These are phyloP conservation scores for Quercus bicolor DNA, from an alignment of 306 rosid genomes.

Conservation along the genomic window DNA sequence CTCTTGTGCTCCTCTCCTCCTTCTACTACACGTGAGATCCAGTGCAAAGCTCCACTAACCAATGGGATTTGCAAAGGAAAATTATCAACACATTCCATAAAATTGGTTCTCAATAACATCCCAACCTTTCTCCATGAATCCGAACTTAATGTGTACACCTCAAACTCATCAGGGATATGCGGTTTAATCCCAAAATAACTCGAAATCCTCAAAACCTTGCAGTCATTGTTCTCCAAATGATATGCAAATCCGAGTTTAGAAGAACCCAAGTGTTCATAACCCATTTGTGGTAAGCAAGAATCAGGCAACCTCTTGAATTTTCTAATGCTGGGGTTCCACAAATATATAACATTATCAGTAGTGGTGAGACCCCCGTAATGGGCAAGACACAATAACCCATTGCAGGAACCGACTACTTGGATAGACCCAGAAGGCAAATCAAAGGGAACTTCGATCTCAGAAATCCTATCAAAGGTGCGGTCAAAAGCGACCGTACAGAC, in stretches of 20 bases:
- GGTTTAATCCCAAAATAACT: too few species aligned
- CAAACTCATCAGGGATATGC: neutral
- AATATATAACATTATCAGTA: neutral
- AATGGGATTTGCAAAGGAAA: neutral
- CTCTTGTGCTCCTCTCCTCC: neutral
- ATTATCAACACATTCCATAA: neutral
- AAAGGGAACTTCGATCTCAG: too few species aligned
- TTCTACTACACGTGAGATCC: neutral
- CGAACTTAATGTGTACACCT: neutral
- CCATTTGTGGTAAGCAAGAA: neutral
- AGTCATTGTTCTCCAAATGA: neutral
- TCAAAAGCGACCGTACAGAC: too few species aligned
- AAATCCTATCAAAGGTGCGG: too few species aligned
- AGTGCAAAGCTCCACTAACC: neutral
- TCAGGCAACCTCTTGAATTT: neutral
- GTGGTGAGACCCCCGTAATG: too few species aligned
- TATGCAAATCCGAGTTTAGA: neutral
- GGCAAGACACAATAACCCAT: too few species aligned
- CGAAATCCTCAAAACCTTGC: neutral
- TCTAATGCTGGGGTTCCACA: neutral
- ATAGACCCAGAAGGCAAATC: too few species aligned
- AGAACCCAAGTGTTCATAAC: neutral
- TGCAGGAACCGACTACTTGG: too few species aligned
- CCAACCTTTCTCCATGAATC: neutral
- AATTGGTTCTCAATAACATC: neutral